Base-by-base conservation (phyloP, 306 rosid genomes). In the Herpetospermum pedunculosum region DNA sequence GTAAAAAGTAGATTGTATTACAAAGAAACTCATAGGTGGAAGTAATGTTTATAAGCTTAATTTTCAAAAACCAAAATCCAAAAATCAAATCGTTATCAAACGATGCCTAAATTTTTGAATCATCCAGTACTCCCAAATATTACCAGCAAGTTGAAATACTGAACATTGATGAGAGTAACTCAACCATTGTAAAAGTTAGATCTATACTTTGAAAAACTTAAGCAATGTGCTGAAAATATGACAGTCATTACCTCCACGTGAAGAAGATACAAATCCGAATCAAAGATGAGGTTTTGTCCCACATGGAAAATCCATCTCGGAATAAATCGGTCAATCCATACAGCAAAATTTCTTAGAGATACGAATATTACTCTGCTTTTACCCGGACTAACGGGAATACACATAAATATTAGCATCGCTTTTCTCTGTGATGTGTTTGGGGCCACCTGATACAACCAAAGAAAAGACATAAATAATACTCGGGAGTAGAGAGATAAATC, bases 211-310 rank as follows among this genome's bases (percentile, higher is more conserved):
- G 2, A 65, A 65, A 12, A 38, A 35, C 28, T 37, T 37, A 64
- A 11, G 26, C 32, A 11, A 65, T 37, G 49, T 19, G 32, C 50
- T 65, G 72, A 62, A 40, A 40, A 21, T 21, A 65, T 68, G 73
- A 68, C 11, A 38, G 2, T 25, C 53, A 68, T 81, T 80, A 94
- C 99, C 99, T 94, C 95, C 77, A 91, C 50, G 75, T 94, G 99
- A 76, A 94, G 97, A 80, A 94, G 94, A 80, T 86, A 87, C 55
- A 91, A 84, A 83, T 91, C 99, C n/a, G 99, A 94, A 85, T 94
- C 99, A 59, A 94, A 78, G 76, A 94, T 54, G 72, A 88, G 84
- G 87, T 89, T 94, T 76, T 88, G 96, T 76, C 89, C 82, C n/a
- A 91, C 16, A 81, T 94, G 99, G 80, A 88, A 89, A 3, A 94